Percentiles rank a stretch among this genome's conserved stretches.
Conservation (phyloP, 495 filamentous ascomycete genomes). For the Ramalina intermedia region DNA sequence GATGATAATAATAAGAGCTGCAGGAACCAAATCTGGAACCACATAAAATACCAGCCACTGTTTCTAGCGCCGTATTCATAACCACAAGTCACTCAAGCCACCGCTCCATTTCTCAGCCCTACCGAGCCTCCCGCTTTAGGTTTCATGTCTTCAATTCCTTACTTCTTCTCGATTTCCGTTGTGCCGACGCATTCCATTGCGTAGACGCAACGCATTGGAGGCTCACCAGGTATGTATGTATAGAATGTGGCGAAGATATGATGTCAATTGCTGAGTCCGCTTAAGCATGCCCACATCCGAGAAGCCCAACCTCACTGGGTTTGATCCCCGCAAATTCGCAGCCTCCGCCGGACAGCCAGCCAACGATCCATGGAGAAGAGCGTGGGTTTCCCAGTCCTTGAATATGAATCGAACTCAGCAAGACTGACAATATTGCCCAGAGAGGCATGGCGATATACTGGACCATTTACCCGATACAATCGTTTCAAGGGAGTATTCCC, state of each 20-base stretch:
- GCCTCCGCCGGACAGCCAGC: constrained; percentile 47
- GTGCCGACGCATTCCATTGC: not conserved
- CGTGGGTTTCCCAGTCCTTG: constrained; percentile 30
- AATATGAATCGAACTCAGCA: constrained; percentile 7
- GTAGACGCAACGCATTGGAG: not conserved
- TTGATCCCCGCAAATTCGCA: constrained; percentile 61
- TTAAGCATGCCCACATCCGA: constrained; percentile 21
- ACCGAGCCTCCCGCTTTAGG: too few relatives aligned
- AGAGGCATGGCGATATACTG: constrained; percentile 88
- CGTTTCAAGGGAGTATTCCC: constrained; percentile 77
- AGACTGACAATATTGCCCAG: constrained; percentile 29
- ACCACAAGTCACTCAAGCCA: too few relatives aligned
- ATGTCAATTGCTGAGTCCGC: not conserved
- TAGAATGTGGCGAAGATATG: not conserved
- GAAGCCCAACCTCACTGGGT: constrained; percentile 64
- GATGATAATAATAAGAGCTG: too few relatives aligned
- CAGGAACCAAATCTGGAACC: too few relatives aligned
- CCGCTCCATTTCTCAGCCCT: too few relatives aligned
- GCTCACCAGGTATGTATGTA: not conserved
- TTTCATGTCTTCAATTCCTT: too few relatives aligned
- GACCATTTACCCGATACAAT: constrained; percentile 74
- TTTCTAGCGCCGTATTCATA: too few relatives aligned
- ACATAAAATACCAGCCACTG: too few relatives aligned
- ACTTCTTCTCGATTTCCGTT: too few relatives aligned
- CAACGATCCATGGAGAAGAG: constrained; percentile 78